Evolutionary conservation across 495 filamentous ascomycete genomes (phyloP).

Genomic region (Xylaria bambusicola): DNA sequence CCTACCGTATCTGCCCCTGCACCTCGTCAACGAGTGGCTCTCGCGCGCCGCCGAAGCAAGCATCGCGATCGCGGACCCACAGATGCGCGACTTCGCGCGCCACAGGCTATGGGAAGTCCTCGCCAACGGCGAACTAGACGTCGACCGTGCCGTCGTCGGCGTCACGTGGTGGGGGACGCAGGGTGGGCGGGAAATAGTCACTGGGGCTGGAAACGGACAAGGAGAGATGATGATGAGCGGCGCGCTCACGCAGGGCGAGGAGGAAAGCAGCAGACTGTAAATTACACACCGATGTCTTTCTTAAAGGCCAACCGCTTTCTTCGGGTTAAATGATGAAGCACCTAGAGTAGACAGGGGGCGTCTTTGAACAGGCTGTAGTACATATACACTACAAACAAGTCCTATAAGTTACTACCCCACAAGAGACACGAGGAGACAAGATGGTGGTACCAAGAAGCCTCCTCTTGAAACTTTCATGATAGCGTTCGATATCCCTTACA

Average conservation of each 20-base stretch:
- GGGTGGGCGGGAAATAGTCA: slow-evolving; percentile 44
- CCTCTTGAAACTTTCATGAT: too few relatives aligned
- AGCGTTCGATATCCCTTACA: too few relatives aligned
- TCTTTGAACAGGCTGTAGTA: too few relatives aligned
- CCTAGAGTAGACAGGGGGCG: too few relatives aligned
- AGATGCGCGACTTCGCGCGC: slow-evolving; percentile 65
- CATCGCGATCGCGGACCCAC: slow-evolving; percentile 59
- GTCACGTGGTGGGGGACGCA: slow-evolving; percentile 80
- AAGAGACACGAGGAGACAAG: too few relatives aligned
- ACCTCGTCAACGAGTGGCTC: slow-evolving; percentile 64
- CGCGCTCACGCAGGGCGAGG: slow-evolving; percentile 33
- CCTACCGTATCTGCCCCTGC: slow-evolving; percentile 70
- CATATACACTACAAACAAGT: too few relatives aligned
- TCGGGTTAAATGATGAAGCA: too few relatives aligned
- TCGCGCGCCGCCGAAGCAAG: slow-evolving; percentile 70
- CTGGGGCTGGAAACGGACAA: not conserved
- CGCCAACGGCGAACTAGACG: slow-evolving; percentile 86
- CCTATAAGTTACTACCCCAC: too few relatives aligned
- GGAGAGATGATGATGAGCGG: slow-evolving; percentile 46
- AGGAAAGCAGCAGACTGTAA: slow-evolving; percentile 24
- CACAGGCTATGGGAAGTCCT: slow-evolving; percentile 84
- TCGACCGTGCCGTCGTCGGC: slow-evolving; percentile 76
- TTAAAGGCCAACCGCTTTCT: too few relatives aligned
- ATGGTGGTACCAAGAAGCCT: too few relatives aligned
- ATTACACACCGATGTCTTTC: not conserved